Evolutionary conservation across 805 yeast species (phyloP).

Genomic region (Yarrowia sp.): DNA sequence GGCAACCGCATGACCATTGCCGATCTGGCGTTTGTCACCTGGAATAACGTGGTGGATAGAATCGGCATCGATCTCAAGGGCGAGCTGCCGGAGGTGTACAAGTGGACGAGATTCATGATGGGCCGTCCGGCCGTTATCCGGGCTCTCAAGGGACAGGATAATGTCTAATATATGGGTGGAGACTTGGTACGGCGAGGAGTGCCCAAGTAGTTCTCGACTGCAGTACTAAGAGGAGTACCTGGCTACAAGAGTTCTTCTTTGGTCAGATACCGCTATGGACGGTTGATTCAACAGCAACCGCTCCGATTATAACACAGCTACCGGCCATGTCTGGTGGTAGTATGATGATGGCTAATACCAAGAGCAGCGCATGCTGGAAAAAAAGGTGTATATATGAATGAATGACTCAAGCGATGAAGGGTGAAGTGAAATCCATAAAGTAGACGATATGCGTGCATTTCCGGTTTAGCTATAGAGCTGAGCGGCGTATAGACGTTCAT

Average conservation of each 20-base stretch:
- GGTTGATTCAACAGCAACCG: slow-evolving; percentile 13
- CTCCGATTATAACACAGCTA: not conserved
- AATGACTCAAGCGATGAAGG: slow-evolving; percentile 4
- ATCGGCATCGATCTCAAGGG: slow-evolving; percentile 85
- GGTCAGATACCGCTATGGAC: too few relatives aligned
- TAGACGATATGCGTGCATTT: too few relatives aligned
- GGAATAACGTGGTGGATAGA: slow-evolving; percentile 95
- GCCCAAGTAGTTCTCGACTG: too few relatives aligned
- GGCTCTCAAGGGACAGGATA: slow-evolving; percentile 58
- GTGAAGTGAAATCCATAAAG: too few relatives aligned
- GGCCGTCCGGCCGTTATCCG: slow-evolving; percentile 89
- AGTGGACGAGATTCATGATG: slow-evolving; percentile 96
- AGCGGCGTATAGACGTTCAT: too few relatives aligned
- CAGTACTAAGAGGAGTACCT: too few relatives aligned
- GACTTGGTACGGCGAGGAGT: too few relatives aligned
- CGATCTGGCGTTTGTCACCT: slow-evolving; percentile 90
- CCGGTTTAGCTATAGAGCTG: too few relatives aligned
- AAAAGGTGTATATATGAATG: slow-evolving; percentile 35
- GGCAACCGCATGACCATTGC: slow-evolving; percentile 85
- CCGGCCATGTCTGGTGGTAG: slow-evolving; percentile 15
- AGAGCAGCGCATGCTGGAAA: slow-evolving; percentile 15
- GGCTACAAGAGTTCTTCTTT: too few relatives aligned
- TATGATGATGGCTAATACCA: slow-evolving; percentile 8
- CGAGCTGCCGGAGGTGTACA: slow-evolving; percentile 88
- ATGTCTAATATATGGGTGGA: slow-evolving; percentile 2